These are phyloP conservation scores for Kokia cookei DNA, from an alignment of 441 rosid genomes.

Conservation along the genomic window DNA sequence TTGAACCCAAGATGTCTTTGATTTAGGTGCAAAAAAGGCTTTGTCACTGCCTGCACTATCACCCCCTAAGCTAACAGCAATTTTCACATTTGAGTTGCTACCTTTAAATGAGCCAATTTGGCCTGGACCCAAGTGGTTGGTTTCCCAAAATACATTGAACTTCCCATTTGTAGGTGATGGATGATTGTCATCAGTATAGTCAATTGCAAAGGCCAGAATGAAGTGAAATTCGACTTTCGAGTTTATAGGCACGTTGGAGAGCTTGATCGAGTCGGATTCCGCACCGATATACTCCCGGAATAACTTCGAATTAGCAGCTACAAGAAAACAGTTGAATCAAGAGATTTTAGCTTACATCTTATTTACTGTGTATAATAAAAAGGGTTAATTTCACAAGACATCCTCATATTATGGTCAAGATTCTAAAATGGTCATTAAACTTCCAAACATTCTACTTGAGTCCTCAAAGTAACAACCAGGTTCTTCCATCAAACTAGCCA, in stretches of 20 bases:
- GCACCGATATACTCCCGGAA: slow-evolving; percentile 61
- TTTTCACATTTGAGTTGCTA: slow-evolving; percentile 35
- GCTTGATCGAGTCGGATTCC: slow-evolving; percentile 27
- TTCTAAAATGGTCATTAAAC: too few relatives aligned
- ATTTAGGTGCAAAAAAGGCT: slow-evolving; percentile 28
- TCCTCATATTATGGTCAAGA: too few relatives aligned
- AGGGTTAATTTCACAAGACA: too few relatives aligned
- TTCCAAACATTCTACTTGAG: too few relatives aligned
- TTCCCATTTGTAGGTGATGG: slow-evolving; percentile 44
- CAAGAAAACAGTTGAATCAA: background rate
- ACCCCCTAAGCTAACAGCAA: slow-evolving; percentile 54
- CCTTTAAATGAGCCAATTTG: slow-evolving; percentile 33
- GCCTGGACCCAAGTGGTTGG: slow-evolving; percentile 21
- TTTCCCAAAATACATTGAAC: slow-evolving; percentile 45
- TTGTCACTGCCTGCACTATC: slow-evolving; percentile 15
- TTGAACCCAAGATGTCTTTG: slow-evolving; percentile 39
- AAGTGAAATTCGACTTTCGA: slow-evolving; percentile 43
- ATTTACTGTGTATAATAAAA: background rate
- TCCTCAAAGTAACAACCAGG: too few relatives aligned
- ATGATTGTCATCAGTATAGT: slow-evolving; percentile 26
- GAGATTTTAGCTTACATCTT: background rate
- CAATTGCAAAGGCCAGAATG: slow-evolving; percentile 53
- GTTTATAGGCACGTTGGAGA: slow-evolving; percentile 26
- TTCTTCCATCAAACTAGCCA: too few relatives aligned
- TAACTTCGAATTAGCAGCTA: slow-evolving; percentile 37